phyloP scores from a whole-genome alignment of 768 basidiomycete genomes.

The Suillus cothurnatus region DNA sequence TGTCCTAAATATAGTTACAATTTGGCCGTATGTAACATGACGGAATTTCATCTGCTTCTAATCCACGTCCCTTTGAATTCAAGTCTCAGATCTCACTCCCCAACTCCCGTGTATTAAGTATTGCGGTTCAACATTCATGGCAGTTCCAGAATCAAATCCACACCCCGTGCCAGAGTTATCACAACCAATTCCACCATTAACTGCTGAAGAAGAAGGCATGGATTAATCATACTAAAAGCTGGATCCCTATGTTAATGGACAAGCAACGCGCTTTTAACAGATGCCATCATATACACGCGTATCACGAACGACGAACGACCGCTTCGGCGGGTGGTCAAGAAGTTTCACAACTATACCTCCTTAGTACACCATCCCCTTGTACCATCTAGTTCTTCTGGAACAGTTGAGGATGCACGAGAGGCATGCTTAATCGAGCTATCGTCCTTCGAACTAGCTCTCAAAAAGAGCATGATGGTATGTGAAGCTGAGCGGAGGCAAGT shows the following conservation, averaged over 20 bases:
- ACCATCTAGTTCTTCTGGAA: conserved; percentile 28
- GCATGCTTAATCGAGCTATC: conserved; percentile 78
- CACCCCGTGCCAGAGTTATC: conserved; percentile 14
- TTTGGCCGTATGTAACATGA: background rate
- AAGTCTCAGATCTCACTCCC: background rate
- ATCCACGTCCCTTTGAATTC: background rate
- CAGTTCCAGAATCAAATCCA: conserved; percentile 1
- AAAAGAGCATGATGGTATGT: conserved; percentile 82
- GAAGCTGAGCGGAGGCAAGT: conserved; percentile 87
- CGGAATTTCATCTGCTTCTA: background rate
- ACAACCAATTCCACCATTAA: conserved; percentile 44
- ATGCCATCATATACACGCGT: conserved; percentile 77
- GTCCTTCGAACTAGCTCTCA: conserved; percentile 71
- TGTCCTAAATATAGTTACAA: conserved; percentile 2
- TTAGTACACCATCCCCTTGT: conserved; percentile 53
- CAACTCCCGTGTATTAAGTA: background rate
- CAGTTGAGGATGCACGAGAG: conserved; percentile 72
- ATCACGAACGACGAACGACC: conserved; percentile 84
- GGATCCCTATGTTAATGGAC: conserved; percentile 13
- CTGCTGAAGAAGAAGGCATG: conserved; percentile 66
- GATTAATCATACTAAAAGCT: conserved; percentile 7
- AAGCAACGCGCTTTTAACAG: conserved; percentile 39
- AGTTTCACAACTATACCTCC: conserved; percentile 73
- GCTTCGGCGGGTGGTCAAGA: conserved; percentile 76
- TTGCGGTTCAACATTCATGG: background rate